phyloP scores from a whole-genome alignment of 306 rosid genomes.

The Coriaria nepalensis region DNA sequence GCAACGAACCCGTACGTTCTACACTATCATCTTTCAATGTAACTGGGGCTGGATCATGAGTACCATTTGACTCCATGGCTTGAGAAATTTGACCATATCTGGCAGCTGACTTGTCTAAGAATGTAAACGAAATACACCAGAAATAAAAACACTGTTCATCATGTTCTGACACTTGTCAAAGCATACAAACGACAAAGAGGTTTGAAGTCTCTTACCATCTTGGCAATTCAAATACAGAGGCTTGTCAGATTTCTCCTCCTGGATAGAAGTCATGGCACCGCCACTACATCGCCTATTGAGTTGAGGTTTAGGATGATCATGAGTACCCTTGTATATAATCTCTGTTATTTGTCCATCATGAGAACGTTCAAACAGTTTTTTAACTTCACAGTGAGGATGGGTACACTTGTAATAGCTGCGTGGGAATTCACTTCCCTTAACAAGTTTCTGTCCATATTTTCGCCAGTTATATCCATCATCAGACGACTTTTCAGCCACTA shows the following conservation, averaged over 20 bases:
- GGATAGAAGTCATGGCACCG: constrained; percentile 40
- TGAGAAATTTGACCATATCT: constrained; percentile 40
- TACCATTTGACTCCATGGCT: constrained; percentile 43
- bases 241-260: constrained; percentile 62
- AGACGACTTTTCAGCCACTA: constrained; percentile 39
- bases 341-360: constrained; percentile 91
- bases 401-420: constrained; percentile 99
- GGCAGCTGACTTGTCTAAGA: constrained; percentile 50
- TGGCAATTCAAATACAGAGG: constrained; percentile 41
- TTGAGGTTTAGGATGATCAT: constrained; percentile 96
- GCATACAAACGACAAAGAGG: constrained; percentile 1
- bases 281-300: constrained; percentile 68
- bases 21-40: constrained; percentile 39
- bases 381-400: constrained; percentile 96
- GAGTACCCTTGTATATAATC: constrained; percentile 89
- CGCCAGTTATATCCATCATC: constrained; percentile 98
- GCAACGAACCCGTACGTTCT: constrained; percentile 42
- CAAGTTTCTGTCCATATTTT: constrained; percentile 91
- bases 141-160: not conserved
- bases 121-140: constrained; percentile 13
- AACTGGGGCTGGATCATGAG: constrained; percentile 41
- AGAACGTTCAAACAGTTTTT: constrained; percentile 86
- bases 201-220: constrained; percentile 50
- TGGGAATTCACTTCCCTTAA: constrained; percentile 95
- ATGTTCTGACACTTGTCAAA: not conserved